Evolutionary conservation across 495 filamentous ascomycete species (phyloP).

Genomic region (Astrothelium macrocarpum): DNA sequence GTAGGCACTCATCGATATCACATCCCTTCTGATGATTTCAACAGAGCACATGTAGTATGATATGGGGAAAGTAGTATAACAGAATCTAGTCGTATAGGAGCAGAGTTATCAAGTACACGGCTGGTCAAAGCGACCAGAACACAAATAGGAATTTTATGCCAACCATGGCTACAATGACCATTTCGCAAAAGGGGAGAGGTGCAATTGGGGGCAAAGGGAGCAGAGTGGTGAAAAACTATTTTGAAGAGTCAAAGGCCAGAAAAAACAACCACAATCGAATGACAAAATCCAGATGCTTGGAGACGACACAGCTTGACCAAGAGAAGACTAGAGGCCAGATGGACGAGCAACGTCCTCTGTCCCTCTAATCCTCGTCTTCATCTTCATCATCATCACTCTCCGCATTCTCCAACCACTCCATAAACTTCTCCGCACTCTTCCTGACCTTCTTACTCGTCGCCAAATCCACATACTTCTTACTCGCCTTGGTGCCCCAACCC

Average conservation of each 20-base stretch:
- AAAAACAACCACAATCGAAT: not conserved
- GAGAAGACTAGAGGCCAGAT: not conserved
- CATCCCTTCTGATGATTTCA: no score
- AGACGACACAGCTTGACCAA: not conserved
- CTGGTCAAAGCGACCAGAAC: not conserved
- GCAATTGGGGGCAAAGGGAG: not conserved
- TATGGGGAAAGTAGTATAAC: no score
- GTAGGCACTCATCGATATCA: no score
- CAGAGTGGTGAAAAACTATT: not conserved
- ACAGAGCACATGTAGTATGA: no score
- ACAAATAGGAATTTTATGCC: not conserved
- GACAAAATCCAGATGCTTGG: not conserved
- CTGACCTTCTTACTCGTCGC: constrained; percentile 87
- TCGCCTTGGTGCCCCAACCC: constrained; percentile 86
- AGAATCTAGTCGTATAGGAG: not conserved
- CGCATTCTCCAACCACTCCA: constrained; percentile 86
- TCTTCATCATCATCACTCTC: constrained; percentile 73
- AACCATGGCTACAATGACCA: not conserved
- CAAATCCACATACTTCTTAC: constrained; percentile 94
- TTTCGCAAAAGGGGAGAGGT: not conserved
- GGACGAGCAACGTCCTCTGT: not conserved
- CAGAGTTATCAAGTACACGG: not conserved
- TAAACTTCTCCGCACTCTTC: constrained; percentile 87
- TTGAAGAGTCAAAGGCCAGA: not conserved
- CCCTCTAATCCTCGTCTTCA: constrained; percentile 32